Evolutionary conservation across 2,329 filamentous ascomycete genomes (phyloP).

Genomic region (Fusarium multiceps): DNA sequence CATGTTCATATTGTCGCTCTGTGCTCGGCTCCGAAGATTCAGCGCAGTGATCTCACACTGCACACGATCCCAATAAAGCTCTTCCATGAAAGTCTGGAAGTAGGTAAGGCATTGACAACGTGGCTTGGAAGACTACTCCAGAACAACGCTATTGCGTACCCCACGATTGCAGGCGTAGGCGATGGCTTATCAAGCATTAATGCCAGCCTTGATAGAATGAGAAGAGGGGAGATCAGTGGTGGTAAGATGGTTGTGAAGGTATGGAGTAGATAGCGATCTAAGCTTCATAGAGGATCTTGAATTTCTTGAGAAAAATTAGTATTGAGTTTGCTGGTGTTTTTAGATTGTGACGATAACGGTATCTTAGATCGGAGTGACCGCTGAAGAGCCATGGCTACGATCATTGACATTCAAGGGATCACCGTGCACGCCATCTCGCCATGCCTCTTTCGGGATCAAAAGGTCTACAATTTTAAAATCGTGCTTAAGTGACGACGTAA

Average conservation of each 20-base stretch:
- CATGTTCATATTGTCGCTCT: conserved; percentile 72
- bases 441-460: neutral
- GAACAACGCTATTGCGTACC: conserved; percentile 63
- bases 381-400: neutral
- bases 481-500: neutral
- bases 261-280: neutral
- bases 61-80: conserved; percentile 80
- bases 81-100: conserved; percentile 73
- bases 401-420: no score
- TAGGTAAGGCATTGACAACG: conserved; percentile 70
- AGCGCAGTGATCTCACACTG: conserved; percentile 59
- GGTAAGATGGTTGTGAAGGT: conserved; percentile 68
- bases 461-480: neutral
- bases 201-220: conserved; percentile 72
- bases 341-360: neutral
- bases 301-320: neutral
- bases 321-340: rapidly evolving
- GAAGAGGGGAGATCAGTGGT: conserved; percentile 73
- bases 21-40: conserved; percentile 72
- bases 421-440: neutral
- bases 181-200: conserved; percentile 76
- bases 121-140: conserved; percentile 77
- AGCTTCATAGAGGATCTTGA: no score
- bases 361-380: no score
- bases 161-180: conserved; percentile 73